Evolutionary conservation across 176 grass and related monocot genomes (phyloP).

Genomic region (Carex pumila): DNA sequence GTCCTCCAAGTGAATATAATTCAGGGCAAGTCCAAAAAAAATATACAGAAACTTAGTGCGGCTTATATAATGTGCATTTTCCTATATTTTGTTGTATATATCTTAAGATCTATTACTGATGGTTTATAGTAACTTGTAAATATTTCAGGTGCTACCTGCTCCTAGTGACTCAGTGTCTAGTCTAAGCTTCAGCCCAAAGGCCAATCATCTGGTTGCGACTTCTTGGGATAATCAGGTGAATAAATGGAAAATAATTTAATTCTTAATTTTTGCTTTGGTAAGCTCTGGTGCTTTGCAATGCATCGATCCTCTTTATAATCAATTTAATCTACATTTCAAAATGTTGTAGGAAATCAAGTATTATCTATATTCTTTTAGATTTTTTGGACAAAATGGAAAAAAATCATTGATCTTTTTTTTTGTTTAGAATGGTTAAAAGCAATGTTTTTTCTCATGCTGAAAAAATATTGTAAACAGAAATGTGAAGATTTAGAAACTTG

Average conservation of each 20-base stretch:
- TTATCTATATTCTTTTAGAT: background rate
- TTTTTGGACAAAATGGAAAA: background rate
- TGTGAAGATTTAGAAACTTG: background rate
- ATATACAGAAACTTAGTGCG: background rate
- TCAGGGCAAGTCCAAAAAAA: background rate
- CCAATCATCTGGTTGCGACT: constrained; percentile 64
- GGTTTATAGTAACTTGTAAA: background rate
- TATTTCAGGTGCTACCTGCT: constrained; percentile 19
- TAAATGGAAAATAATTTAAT: background rate
- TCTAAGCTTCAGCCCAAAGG: constrained; percentile 77
- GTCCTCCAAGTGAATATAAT: background rate
- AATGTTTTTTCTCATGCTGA: background rate
- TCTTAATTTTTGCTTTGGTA: background rate
- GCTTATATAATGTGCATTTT: background rate
- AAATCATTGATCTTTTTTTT: background rate
- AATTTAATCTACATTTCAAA: background rate
- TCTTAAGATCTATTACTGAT: background rate
- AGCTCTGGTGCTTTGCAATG: background rate
- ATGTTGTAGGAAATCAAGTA: background rate
- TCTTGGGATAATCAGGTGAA: constrained; percentile 87
- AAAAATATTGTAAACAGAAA: background rate
- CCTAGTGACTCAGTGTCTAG: constrained; percentile 61
- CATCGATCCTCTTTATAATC: background rate
- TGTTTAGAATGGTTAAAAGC: background rate
- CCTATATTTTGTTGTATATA: background rate